Evolutionary conservation across 73 alveolate genomes (phyloP).

Genomic region (Durusdinium trenchii): DNA sequence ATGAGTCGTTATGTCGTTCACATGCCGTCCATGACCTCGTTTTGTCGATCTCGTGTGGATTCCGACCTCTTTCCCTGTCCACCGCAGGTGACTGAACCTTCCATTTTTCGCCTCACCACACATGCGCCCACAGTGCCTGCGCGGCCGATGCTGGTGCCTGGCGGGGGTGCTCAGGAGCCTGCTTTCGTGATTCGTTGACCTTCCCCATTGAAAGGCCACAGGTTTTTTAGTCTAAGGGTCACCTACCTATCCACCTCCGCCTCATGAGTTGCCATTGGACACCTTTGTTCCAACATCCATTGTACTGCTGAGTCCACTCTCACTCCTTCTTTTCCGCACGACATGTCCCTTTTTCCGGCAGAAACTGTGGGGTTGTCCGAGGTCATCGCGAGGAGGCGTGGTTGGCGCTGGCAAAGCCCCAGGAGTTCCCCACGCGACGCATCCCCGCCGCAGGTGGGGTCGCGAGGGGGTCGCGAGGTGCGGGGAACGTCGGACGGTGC

Average conservation of each 20-base stretch:
- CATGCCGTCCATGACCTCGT: background rate
- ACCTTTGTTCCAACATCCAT: too few relatives aligned
- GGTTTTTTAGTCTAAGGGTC: background rate
- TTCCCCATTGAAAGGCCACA: background rate
- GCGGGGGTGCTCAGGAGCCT: background rate
- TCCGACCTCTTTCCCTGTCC: too few relatives aligned
- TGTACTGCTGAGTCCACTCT: too few relatives aligned
- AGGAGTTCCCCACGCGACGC: background rate
- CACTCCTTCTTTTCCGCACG: too few relatives aligned
- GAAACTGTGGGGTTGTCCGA: background rate
- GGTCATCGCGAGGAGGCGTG: slow-evolving; percentile 14
- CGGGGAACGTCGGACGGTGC: too few relatives aligned
- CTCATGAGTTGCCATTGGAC: too few relatives aligned
- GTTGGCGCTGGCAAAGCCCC: slow-evolving; percentile 33
- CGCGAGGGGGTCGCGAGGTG: too few relatives aligned
- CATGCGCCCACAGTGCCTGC: slow-evolving; percentile 50
- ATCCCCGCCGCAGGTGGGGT: slow-evolving; percentile 51
- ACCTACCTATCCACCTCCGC: background rate
- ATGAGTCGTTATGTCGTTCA: too few relatives aligned
- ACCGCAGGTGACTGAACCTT: background rate
- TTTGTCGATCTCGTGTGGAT: background rate
- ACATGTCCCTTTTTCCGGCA: background rate
- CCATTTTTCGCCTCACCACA: slow-evolving; percentile 25
- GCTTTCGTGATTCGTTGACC: background rate
- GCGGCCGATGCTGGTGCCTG: slow-evolving; percentile 47